Base-by-base conservation (phyloP, 371 early-diverging fungal genomes). In the Batkoa obscura region DNA sequence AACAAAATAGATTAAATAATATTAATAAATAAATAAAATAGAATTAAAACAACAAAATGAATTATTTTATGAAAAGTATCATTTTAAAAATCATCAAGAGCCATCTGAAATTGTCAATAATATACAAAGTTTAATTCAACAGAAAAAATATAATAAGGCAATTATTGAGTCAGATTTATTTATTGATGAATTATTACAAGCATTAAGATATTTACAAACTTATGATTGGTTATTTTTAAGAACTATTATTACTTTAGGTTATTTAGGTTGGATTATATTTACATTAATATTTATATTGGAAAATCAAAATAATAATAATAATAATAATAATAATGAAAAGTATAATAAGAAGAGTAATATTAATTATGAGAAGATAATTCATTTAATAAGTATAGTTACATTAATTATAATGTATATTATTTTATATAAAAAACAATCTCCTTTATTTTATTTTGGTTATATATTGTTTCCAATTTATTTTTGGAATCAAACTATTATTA, bases 221-320 rank as follows among this genome's bases (percentile, higher is more conserved):
- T 88, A 95, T 63, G 96, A 95, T 64, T 93, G 94, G 96, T 66
- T 88, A 2, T 86, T 93, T 64, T 66, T 95, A 55, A 75, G 89
- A 50, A 68, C 85, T 0, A 70, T 90, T 0, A 80, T 95, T 37
- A 80, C 88, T 5, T 64, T 72, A 17, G 96, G 96, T n/a, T 95
- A 90, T 64, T 54, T 87, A 23, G 92, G 93, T 33, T 94, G 96
- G 93, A 89, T 94, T 59, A 58, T 73, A 5, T 39, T 80, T 66
- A 84, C 87, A 58, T 64, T 85, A 55, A 68, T 81, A 45, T 88
- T 80, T 65, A 81, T 87, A 5, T 13, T 39, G 9, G 56, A 82
- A n/a, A n/a, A n/a, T n/a, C n/a, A n/a, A n/a, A n/a, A n/a, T n/a
- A n/a, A n/a, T n/a, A n/a, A n/a, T n/a, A n/a, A n/a, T n/a, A n/a